phyloP scores from a whole-genome alignment of 495 filamentous ascomycete genomes.

The Xylaria longipes region DNA sequence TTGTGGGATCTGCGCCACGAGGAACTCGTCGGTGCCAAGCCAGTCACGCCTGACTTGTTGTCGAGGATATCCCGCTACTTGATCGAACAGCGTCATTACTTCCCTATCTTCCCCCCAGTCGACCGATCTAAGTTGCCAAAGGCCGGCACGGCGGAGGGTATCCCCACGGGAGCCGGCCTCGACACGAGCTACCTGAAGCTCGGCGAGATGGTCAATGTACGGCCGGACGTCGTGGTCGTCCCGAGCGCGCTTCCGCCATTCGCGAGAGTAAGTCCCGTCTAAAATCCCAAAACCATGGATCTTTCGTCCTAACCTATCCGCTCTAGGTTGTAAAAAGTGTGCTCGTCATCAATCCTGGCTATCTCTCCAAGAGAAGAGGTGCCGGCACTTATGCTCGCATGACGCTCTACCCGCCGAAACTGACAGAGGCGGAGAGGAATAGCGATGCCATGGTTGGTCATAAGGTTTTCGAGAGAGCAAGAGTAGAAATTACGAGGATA shows the following conservation, averaged over 20 bases:
- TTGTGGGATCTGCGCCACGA: constrained; percentile 79
- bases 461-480: constrained; percentile 78
- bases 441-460: constrained; percentile 67
- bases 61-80: constrained; percentile 73
- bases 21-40: constrained; percentile 66
- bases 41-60: constrained; percentile 63
- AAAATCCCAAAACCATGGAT: not conserved
- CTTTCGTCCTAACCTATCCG: constrained; percentile 28
- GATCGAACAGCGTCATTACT: constrained; percentile 87
- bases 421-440: constrained; percentile 63
- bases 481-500: constrained; percentile 84
- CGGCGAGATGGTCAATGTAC: constrained; percentile 84
- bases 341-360: constrained; percentile 85
- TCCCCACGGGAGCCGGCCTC: constrained; percentile 72
- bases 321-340: constrained; percentile 82
- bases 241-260: constrained; percentile 86
- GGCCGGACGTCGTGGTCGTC: constrained; percentile 83
- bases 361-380: constrained; percentile 79
- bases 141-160: constrained; percentile 60
- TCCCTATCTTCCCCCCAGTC: constrained; percentile 83
- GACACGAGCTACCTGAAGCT: constrained; percentile 87
- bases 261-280: constrained; percentile 71
- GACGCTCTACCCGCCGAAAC: constrained; percentile 66
- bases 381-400: constrained; percentile 83
- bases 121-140: constrained; percentile 71